Percentiles rank a stretch among this genome's conserved stretches.
These are phyloP conservation scores for Penicillium soppii DNA, from an alignment of 495 filamentous ascomycete genomes.

Conservation along the genomic window DNA sequence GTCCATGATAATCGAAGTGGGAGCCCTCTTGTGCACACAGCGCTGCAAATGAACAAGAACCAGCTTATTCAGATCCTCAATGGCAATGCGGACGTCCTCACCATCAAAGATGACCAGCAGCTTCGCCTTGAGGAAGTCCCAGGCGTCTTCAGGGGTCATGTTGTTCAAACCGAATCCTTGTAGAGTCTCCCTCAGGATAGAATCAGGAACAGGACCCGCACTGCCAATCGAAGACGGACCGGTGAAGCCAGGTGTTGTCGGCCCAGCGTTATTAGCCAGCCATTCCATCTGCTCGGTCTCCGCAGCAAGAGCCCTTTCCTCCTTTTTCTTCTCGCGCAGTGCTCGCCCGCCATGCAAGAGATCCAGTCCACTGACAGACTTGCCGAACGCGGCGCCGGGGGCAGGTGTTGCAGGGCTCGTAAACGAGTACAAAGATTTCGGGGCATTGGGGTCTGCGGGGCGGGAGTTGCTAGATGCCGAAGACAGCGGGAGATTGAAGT, in stretches of 20 bases:
- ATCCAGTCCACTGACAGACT: slow-evolving; percentile 80
- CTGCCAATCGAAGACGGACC: slow-evolving; percentile 38
- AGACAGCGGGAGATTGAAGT: slow-evolving; percentile 70
- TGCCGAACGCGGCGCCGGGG: slow-evolving; percentile 66
- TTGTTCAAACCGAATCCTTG: slow-evolving; percentile 72
- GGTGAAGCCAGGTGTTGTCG: slow-evolving; percentile 28
- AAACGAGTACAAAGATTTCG: slow-evolving; percentile 81
- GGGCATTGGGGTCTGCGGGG: slow-evolving; percentile 79
- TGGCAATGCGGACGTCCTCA: slow-evolving; percentile 81
- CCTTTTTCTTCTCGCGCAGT: slow-evolving; percentile 86
- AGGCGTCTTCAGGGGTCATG: slow-evolving; percentile 87
- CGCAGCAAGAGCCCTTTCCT: slow-evolving; percentile 65
- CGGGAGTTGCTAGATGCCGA: slow-evolving; percentile 89
- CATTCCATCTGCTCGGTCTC: slow-evolving; percentile 47
- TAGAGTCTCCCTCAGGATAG: slow-evolving; percentile 45
- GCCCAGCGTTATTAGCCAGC: slow-evolving; percentile 28
- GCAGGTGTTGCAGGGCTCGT: slow-evolving; percentile 66
- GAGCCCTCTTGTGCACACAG: slow-evolving; percentile 66
- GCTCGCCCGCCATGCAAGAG: slow-evolving; percentile 81
- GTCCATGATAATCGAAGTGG: slow-evolving; percentile 73
- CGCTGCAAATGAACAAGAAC: slow-evolving; percentile 79
- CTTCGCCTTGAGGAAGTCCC: slow-evolving; percentile 90
- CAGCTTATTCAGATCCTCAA: slow-evolving; percentile 92
- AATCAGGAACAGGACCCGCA: slow-evolving; percentile 28
- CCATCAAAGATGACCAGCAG: slow-evolving; percentile 91